phyloP scores from a whole-genome alignment of 1,284 basidiomycete species.

The Rhodotorula glutinis region DNA sequence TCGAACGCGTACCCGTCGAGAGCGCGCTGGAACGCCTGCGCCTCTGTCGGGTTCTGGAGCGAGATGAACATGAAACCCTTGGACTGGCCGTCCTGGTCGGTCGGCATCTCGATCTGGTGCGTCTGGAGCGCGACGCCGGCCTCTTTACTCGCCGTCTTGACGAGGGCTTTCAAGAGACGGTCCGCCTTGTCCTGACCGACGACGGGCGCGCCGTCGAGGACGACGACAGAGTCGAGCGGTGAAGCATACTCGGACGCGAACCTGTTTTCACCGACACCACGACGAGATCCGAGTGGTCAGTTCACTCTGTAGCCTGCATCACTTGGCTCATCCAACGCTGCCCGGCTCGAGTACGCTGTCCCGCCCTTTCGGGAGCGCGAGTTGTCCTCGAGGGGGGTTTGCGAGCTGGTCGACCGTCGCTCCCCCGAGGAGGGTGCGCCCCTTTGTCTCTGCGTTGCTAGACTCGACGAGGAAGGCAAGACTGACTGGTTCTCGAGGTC shows the following conservation, averaged over 20 bases:
- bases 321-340: no score
- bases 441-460: no score
- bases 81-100: conserved; percentile 45
- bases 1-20: conserved; percentile 89
- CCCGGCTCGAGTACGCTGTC: no score
- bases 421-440: no score
- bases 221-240: conserved; percentile 50
- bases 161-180: conserved; percentile 49
- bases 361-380: no score
- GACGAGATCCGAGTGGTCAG: not conserved
- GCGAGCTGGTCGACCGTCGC: no score
- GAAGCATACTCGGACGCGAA: conserved; percentile 48
- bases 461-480: not conserved
- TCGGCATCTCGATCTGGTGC: conserved; percentile 50
- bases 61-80: conserved; percentile 83
- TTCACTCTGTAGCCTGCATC: not conserved
- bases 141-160: conserved; percentile 49
- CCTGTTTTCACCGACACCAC: conserved; percentile 18
- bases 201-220: conserved; percentile 50
- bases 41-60: conserved; percentile 75
- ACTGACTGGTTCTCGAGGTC: conserved; percentile 88
- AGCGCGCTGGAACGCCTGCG: conserved; percentile 70
- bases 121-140: conserved; percentile 47
- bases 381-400: not conserved
- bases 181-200: conserved; percentile 48